Base-by-base conservation (phyloP, 225 moss, liverwort and hornwort species). In the Thuidium tamariscinum region DNA sequence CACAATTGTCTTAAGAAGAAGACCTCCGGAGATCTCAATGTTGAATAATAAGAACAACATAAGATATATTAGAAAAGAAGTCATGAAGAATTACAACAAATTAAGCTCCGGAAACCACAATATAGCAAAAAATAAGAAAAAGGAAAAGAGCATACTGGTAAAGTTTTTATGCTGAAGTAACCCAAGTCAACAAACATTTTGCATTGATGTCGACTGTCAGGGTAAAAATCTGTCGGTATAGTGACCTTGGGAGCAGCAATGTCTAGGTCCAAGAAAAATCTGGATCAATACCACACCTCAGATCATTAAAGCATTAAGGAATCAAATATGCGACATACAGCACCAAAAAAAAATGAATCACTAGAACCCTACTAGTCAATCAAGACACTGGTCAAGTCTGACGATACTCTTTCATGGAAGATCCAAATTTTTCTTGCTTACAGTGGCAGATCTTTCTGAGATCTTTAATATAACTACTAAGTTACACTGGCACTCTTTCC, bases 211-310 rank as follows among this genome's bases (percentile, higher is more conserved):
- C 87, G 88, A 82, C 95, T 91, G 83, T 98, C 98, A 68, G 95
- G 98, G 66, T 86, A 95, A 77, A 96, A 98, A 66, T 94, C 92
- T 73, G 96, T 94, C 62, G 98, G 98, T 89, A 98, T 93, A 21
- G 94, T 96, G 55, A 98, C 88, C 87, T 98, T 98, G 15, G 98
- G 98, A 74, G 98, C 98, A 82, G 95, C 96, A 87, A 98, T 95
- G 83, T 98, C 95, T 37, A 98, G 85, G 89, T 98, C 96, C 88
- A 98, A 88, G 29, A 92, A 91, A 89, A 98, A 98, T 80, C 98
- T 98, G 93, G 41, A 87, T 32, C 79, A 61, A 88, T 27, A 49
- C 61, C 79, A 61, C 60, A 42, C 30, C 57, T 72, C 85, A 79
- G 70, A 65, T 54, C 39, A 83, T 44, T 30, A 59, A 42, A 69